Conservation (phyloP, 2,329 filamentous ascomycete species). For the Triangularia verruculosa region DNA sequence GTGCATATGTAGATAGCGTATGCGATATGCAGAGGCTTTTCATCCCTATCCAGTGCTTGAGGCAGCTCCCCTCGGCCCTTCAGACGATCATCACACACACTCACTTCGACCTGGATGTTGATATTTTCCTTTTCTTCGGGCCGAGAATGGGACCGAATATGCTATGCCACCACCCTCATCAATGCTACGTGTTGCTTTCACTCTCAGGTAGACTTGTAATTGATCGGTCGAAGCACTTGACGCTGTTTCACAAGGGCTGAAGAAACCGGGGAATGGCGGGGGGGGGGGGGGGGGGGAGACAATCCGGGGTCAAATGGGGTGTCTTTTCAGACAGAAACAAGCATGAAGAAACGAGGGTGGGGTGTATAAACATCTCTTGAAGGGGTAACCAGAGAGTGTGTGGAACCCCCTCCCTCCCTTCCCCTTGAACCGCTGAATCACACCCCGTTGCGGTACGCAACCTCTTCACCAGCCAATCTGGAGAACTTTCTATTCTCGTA, state of each 20-base stretch:
- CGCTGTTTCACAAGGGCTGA: too few species aligned
- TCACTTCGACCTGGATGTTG: neutral
- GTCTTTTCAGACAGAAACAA: neutral
- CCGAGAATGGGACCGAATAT: neutral
- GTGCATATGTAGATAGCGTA: neutral
- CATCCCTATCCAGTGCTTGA: neutral
- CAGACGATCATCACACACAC: neutral
- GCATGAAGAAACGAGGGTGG: neutral
- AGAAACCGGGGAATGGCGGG: too few species aligned
- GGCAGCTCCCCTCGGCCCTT: neutral
- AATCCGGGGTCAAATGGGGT: neutral
- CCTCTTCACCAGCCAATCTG: neutral
- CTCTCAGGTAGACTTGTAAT: neutral
- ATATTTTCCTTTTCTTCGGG: neutral
- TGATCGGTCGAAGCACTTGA: too few species aligned
- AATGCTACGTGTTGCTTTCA: neutral
- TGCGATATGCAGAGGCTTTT: neutral
- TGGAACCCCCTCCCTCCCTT: too few species aligned
- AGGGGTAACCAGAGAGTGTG: neutral
- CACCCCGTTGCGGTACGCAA: too few species aligned
- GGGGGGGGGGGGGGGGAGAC: constrained; percentile 3
- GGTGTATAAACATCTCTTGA: neutral
- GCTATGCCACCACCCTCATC: neutral
- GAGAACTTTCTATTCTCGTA: too few species aligned
- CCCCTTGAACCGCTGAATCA: neutral